Percentiles rank a stretch among this genome's conserved stretches.
phyloP scores from a whole-genome alignment of 345 rosid species.

The Microcos paniculata region DNA sequence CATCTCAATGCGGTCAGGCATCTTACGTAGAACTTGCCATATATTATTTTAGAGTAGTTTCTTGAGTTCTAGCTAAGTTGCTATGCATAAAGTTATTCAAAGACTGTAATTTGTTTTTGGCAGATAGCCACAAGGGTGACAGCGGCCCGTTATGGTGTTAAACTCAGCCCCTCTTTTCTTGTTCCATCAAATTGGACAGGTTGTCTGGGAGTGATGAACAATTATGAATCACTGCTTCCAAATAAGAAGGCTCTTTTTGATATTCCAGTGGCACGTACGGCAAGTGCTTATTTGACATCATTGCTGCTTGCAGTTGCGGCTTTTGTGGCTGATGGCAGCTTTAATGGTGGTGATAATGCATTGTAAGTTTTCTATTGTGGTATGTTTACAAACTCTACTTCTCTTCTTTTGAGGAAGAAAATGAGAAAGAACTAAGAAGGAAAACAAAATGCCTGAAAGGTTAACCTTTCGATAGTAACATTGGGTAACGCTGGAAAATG shows the following conservation, averaged over 20 bases:
- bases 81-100: neutral
- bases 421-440: neutral
- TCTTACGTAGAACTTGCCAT: neutral
- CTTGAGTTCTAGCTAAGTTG: neutral
- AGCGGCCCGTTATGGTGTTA: slow-evolving; percentile 66
- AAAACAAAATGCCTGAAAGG: neutral
- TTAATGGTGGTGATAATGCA: slow-evolving; percentile 93
- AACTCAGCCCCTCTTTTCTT: slow-evolving; percentile 87
- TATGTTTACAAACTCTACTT: neutral
- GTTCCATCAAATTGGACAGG: slow-evolving; percentile 97
- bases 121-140: slow-evolving; percentile 87
- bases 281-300: slow-evolving; percentile 85
- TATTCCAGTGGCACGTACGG: slow-evolving; percentile 88
- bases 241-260: slow-evolving; percentile 82
- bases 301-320: slow-evolving; percentile 70
- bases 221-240: slow-evolving; percentile 86
- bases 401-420: neutral
- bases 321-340: slow-evolving; percentile 79
- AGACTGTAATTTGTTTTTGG: slow-evolving; percentile 11
- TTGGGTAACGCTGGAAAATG: neutral
- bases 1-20: neutral
- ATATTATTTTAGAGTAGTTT: neutral
- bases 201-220: slow-evolving; percentile 90
- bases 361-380: slow-evolving; percentile 48
- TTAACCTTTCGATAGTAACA: neutral